These are phyloP conservation scores for Magnusiomyces suaveolens DNA, from an alignment of 1,139 yeast genomes.

Conservation along the genomic window DNA sequence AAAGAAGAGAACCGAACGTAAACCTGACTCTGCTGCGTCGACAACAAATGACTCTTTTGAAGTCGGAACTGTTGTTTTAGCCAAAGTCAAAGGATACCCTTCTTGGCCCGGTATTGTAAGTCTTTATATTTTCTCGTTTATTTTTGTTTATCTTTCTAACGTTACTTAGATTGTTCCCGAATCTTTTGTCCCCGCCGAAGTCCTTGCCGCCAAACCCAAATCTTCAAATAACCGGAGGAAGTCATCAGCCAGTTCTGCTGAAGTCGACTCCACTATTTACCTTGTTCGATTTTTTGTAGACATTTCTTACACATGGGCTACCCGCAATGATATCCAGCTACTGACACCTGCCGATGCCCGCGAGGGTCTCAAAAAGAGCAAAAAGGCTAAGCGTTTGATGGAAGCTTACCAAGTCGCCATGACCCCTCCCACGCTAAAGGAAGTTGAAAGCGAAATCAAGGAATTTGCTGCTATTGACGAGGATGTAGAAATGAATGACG, in stretches of 20 bases:
- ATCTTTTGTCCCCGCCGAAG: conserved; percentile 17
- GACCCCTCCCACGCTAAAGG: conserved; percentile 28
- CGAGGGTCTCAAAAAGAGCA: not conserved
- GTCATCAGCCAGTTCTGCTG: conserved; percentile 1
- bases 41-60: not conserved
- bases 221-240: conserved; percentile 15
- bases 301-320: conserved; percentile 28
- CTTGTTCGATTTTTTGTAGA: conserved; percentile 33
- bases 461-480: not conserved
- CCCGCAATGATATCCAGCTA: conserved; percentile 13
- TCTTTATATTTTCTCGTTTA: not conserved
- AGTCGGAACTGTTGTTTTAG: conserved; percentile 32
- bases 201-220: conserved; percentile 25
- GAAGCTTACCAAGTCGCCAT: conserved; percentile 46
- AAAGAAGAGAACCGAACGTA: not conserved
- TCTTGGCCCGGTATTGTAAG: conserved; percentile 36
- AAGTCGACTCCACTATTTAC: conserved; percentile 16
- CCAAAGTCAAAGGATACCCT: conserved; percentile 32
- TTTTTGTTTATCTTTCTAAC: not conserved
- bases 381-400: conserved; percentile 22
- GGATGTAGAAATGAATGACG: not conserved
- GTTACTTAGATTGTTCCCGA: conserved; percentile 13
- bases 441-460: conserved; percentile 11
- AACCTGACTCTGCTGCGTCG: not conserved
- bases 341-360: conserved; percentile 6